Evolutionary conservation across 108 stramenopile species (phyloP).

Genomic region (Fragilariopsis cylindrus): DNA sequence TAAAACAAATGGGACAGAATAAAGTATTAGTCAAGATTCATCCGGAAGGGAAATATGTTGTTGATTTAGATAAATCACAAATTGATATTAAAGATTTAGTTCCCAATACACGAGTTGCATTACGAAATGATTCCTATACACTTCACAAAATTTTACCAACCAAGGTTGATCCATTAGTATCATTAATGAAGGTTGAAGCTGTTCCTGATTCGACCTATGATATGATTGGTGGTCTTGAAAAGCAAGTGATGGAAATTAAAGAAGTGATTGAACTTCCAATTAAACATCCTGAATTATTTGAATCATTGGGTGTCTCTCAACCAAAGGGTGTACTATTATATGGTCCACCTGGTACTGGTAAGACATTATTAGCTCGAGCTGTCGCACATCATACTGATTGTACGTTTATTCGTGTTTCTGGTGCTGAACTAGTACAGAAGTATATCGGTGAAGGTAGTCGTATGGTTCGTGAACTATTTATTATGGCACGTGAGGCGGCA

Average conservation of each 20-base stretch:
- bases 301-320: constrained; percentile 97
- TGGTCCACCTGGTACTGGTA: constrained; percentile 99
- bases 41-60: constrained; percentile 99
- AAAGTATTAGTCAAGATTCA: constrained; percentile 98
- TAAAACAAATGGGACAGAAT: constrained; percentile 99
- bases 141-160: constrained; percentile 99
- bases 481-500: constrained; percentile 99
- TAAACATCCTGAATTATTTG: constrained; percentile 99
- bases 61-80: constrained; percentile 93
- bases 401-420: constrained; percentile 99
- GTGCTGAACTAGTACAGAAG: constrained; percentile 99
- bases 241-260: constrained; percentile 99
- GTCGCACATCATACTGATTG: constrained; percentile 99
- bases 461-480: constrained; percentile 99
- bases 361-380: constrained; percentile 98
- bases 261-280: constrained; percentile 99
- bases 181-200: constrained; percentile 99
- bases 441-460: constrained; percentile 99
- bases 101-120: constrained; percentile 97
- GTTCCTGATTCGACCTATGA: constrained; percentile 99
- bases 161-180: constrained; percentile 99
- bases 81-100: constrained; percentile 96
- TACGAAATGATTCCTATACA: constrained; percentile 97
- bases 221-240: constrained; percentile 99
- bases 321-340: constrained; percentile 98